Base-by-base conservation (phyloP, 1,284 basidiomycete genomes). In the Xerocomus tenax region DNA sequence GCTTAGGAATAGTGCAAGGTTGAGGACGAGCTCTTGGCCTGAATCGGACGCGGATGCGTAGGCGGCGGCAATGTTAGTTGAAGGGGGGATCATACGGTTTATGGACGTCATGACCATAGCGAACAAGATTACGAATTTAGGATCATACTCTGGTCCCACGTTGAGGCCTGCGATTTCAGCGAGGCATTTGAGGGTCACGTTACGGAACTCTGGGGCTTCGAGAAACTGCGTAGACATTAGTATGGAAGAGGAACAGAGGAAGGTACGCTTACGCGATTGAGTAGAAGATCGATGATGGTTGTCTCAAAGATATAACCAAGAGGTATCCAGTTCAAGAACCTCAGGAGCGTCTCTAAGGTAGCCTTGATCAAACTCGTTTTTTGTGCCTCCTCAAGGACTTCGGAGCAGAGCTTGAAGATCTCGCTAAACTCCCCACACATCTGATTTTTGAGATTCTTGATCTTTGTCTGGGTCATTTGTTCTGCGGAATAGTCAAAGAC, bases 241-340 rank as follows among this genome's bases (percentile, higher is more conserved):
- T n/a, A 42, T 29, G 29, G n/a, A 45, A 42, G 28, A 61, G 50
- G 21, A 21, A 30, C 5, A 38, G 47, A 46, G 29, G 21, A 36
- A 47, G 28, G 47, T 39, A 29, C 50, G 77, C 87, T 68, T 69
- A 91, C 91, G 60, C 92, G 79, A 60, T 83, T 85, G 45, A 98
- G 79, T 19, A 99, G 77, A 52, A 91, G 79, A 71, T 99, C 96
- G 60, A 98, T 98, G 62, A 99, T 88, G 45, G 88, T 91, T 1
- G 96, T 98, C 74, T 98, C 96, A 60, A 98, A 99, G 61, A 99
- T 98, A 70, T 95, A 99, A 23, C 95, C 96, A 41, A 99, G 75
- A 43, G 96, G 96, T 64, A 99, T 98, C 96, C 96, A 99, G 71
- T 98, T 98, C 61, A 99, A 74, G 79, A 99, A 99, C 52, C 93